Conservation (phyloP, 768 basidiomycete genomes). For the Pulveroboletus frians region DNA sequence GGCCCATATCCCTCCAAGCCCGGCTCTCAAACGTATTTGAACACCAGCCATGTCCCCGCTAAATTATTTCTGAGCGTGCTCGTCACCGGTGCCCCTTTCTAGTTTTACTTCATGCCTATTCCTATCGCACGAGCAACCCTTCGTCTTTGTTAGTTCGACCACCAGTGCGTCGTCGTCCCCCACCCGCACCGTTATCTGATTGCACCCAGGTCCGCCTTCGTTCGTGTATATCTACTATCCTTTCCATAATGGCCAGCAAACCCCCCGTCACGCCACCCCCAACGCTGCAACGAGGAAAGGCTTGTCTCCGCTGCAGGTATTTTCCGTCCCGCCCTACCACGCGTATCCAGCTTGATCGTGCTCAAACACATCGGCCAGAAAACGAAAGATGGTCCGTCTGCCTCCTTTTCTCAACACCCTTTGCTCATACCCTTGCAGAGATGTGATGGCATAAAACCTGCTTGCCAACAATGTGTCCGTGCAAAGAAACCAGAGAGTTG, state of each 20-base stretch:
- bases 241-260: constrained; percentile 35
- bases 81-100: background rate
- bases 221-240: constrained; percentile 34
- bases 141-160: constrained; percentile 5
- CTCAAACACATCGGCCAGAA: constrained; percentile 36
- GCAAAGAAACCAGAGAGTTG: constrained; percentile 73
- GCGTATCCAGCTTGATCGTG: constrained; percentile 2
- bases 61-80: constrained; percentile 26
- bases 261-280: constrained; percentile 25
- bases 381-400: constrained; percentile 59
- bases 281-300: constrained; percentile 63
- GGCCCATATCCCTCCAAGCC: constrained; percentile 23
- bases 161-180: constrained; percentile 7
- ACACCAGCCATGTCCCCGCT: constrained; percentile 27
- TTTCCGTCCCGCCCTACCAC: constrained; percentile 15
- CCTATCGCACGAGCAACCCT: constrained; percentile 18
- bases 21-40: constrained; percentile 29
- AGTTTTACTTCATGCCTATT: constrained; percentile 26
- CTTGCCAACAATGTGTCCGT: constrained; percentile 72
- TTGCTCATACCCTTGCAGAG: constrained; percentile 40
- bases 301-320: constrained; percentile 69
- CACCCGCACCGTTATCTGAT: background rate
- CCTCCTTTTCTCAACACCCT: background rate
- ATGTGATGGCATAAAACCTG: constrained; percentile 72
- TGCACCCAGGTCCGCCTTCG: constrained; percentile 17